phyloP scores from a whole-genome alignment of 306 rosid species.

The Prunus mume region DNA sequence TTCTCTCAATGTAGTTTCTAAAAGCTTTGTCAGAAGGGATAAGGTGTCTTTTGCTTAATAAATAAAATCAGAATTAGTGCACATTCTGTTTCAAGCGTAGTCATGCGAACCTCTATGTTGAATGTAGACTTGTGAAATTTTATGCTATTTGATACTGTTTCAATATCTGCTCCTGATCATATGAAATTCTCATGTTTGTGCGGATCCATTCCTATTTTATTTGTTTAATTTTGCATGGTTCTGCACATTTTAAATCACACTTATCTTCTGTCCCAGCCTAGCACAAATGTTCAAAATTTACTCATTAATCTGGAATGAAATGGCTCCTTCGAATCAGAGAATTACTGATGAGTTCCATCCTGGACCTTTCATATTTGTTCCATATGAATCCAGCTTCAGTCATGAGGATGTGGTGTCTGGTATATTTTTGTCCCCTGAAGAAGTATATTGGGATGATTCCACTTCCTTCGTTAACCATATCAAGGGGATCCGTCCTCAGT shows the following conservation, averaged over 20 bases:
- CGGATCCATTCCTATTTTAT: not conserved
- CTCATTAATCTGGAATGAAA: constrained; percentile 74
- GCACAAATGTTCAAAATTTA: constrained; percentile 74
- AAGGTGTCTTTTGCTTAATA: not conserved
- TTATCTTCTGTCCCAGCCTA: constrained; percentile 48
- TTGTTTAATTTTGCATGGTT: not conserved
- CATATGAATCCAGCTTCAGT: constrained; percentile 43
- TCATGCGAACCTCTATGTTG: not conserved
- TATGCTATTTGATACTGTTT: not conserved
- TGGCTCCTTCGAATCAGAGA: constrained; percentile 55
- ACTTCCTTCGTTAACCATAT: constrained; percentile 54
- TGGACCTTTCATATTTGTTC: constrained; percentile 75
- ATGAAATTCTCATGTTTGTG: not conserved
- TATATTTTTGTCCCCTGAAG: constrained; percentile 51
- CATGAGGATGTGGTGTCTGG: constrained; percentile 65
- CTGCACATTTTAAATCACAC: constrained; percentile 11
- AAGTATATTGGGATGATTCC: constrained; percentile 80
- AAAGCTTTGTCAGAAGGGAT: not conserved
- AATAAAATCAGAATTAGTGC: not conserved
- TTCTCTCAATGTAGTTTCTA: not conserved
- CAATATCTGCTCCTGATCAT: not conserved
- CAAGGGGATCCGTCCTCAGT: constrained; percentile 34
- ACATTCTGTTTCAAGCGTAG: not conserved
- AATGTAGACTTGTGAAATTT: not conserved
- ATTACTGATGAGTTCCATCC: constrained; percentile 54